Percentiles rank a stretch among this genome's conserved stretches.
Evolutionary conservation across 2,329 filamentous ascomycete genomes (phyloP).

Genomic region (Cercospora brassicicola): DNA sequence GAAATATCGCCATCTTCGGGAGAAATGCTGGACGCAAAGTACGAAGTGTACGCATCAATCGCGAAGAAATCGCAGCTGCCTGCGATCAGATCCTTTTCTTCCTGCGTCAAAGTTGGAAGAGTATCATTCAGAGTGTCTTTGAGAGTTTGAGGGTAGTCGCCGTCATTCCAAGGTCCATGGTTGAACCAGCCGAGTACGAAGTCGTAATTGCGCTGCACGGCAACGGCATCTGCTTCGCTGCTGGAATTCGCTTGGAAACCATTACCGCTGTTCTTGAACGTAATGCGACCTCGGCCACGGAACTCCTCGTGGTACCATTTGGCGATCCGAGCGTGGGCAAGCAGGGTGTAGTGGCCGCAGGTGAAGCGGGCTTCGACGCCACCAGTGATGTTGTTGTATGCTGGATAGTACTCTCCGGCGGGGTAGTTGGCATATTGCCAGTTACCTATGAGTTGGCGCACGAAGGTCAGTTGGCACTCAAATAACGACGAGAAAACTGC

Average conservation of each 20-base stretch:
- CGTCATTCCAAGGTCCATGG: conserved; percentile 47
- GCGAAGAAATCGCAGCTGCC: conserved; percentile 42
- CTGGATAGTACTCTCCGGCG: conserved; percentile 47
- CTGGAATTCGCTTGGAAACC: conserved; percentile 42
- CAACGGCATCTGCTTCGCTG: conserved; percentile 40
- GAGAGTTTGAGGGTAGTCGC: conserved; percentile 47
- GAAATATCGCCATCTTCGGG: conserved; percentile 32
- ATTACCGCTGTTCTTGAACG: conserved; percentile 41
- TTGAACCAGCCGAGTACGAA: conserved; percentile 47
- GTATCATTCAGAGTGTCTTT: conserved; percentile 40
- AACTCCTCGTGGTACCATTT: conserved; percentile 49
- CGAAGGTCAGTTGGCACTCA: neutral
- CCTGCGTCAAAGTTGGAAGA: conserved; percentile 37
- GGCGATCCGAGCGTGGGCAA: conserved; percentile 43
- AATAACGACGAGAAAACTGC: neutral
- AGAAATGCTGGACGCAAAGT: conserved; percentile 40
- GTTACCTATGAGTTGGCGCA: neutral
- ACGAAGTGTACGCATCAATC: conserved; percentile 41
- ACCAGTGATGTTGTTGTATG: conserved; percentile 44
- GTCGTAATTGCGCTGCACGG: conserved; percentile 41
- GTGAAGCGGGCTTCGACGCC: conserved; percentile 40
- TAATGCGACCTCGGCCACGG: conserved; percentile 40
- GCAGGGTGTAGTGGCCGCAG: conserved; percentile 43
- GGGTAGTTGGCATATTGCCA: conserved; percentile 46
- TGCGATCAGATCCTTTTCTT: conserved; percentile 38